Evolutionary conservation across 2,329 filamentous ascomycete genomes (phyloP).

Genomic region (Neonectria neomacrospora): DNA sequence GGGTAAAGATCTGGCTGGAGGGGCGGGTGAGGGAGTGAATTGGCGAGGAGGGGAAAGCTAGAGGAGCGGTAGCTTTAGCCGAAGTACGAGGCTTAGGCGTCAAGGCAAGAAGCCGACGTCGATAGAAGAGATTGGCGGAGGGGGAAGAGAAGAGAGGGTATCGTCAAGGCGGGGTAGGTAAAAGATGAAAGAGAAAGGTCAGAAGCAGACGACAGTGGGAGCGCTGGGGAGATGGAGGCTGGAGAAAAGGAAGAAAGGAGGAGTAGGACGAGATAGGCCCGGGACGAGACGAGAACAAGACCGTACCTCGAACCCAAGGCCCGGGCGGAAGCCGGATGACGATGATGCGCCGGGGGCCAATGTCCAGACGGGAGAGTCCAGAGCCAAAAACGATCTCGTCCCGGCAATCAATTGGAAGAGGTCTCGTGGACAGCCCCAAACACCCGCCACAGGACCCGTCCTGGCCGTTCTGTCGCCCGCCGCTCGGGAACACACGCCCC

Average conservation of each 20-base stretch:
- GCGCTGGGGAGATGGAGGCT: constrained; percentile 17
- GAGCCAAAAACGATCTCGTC: constrained; percentile 5
- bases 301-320: constrained; percentile 25
- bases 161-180: constrained; percentile 28
- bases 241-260: constrained; percentile 24
- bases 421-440: constrained; percentile 31
- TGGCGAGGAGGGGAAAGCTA: constrained; percentile 29
- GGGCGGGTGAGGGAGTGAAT: constrained; percentile 20
- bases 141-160: constrained; percentile 9
- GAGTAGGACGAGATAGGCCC: constrained; percentile 26
- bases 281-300: constrained; percentile 31
- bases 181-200: constrained; percentile 29
- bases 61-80: constrained; percentile 30
- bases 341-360: constrained; percentile 39
- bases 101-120: constrained; percentile 8
- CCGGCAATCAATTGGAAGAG: constrained; percentile 26
- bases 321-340: constrained; percentile 38
- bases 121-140: not conserved
- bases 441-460: constrained; percentile 16
- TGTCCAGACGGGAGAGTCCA: constrained; percentile 4
- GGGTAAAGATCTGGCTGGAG: constrained; percentile 29
- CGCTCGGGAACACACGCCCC: constrained; percentile 35
- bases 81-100: constrained; percentile 33
- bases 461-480: constrained; percentile 20
- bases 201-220: constrained; percentile 27